A percentile compares a stretch with the other conserved stretches of the same genome.
These are phyloP conservation scores for Scheffersomyces insectosa DNA, from an alignment of 1,139 yeast species.

Conservation along the genomic window DNA sequence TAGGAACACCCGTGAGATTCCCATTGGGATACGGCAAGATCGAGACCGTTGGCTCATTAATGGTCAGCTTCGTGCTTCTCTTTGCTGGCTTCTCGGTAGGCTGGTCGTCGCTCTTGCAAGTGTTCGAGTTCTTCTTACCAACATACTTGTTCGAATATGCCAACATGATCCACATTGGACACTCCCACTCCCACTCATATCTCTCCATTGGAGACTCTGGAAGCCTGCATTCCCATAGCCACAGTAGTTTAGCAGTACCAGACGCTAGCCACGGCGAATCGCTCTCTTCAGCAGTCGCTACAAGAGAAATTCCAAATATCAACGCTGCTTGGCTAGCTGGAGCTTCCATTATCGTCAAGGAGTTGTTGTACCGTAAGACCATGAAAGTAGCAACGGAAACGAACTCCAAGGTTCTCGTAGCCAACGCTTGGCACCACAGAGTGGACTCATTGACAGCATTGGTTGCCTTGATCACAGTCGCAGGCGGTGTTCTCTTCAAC, in stretches of 20 bases:
- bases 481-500: conserved; percentile 77
- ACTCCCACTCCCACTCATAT: conserved; percentile 50
- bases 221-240: conserved; percentile 18
- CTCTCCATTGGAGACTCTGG: conserved; percentile 1
- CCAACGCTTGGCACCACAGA: conserved; percentile 98
- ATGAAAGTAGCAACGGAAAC: conserved; percentile 72
- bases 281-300: neutral
- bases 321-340: conserved; percentile 97
- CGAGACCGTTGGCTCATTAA: conserved; percentile 87
- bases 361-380: conserved; percentile 81
- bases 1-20: conserved; percentile 60
- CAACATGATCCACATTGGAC: conserved; percentile 51
- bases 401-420: conserved; percentile 86
- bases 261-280: conserved; percentile 21
- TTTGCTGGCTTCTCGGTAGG: conserved; percentile 93
- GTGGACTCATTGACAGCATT: conserved; percentile 92
- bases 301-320: conserved; percentile 58
- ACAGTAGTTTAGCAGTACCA: conserved; percentile 3
- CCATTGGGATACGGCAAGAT: conserved; percentile 93
- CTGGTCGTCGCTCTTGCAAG: conserved; percentile 75
- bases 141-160: conserved; percentile 43
- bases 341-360: conserved; percentile 83
- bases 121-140: conserved; percentile 69
- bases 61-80: conserved; percentile 79
- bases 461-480: conserved; percentile 86